These are phyloP conservation scores for Metrosideros polymorpha DNA, from an alignment of 441 rosid genomes.

Conservation along the genomic window DNA sequence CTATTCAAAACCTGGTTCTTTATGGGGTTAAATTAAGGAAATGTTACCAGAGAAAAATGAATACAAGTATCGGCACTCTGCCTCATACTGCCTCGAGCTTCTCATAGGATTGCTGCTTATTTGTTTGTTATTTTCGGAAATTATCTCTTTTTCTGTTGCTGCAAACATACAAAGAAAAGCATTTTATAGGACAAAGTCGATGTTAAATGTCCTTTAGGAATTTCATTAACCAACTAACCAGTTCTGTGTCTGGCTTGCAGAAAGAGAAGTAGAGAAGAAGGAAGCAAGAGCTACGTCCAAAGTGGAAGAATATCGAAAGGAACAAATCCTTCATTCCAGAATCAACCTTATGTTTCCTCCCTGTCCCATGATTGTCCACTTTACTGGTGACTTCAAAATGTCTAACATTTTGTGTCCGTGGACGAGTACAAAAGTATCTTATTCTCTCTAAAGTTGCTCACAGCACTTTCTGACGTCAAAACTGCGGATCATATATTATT, in stretches of 20 bases:
- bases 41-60: neutral
- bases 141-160: neutral
- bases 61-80: neutral
- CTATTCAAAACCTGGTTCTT: neutral
- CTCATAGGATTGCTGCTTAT: neutral
- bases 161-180: neutral
- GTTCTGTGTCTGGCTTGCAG: neutral
- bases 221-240: neutral
- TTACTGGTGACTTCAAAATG: neutral
- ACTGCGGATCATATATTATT: neutral
- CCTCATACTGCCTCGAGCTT: neutral
- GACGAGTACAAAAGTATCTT: neutral
- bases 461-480: slow-evolving; percentile 12
- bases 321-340: neutral
- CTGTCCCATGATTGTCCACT: neutral
- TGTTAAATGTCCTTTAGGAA: neutral
- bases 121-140: neutral
- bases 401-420: neutral
- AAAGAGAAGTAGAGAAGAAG: neutral
- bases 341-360: neutral
- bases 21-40: neutral
- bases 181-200: neutral
- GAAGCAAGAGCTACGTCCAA: slow-evolving; percentile 2
- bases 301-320: neutral
- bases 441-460: neutral